Evolutionary conservation across 2,329 filamentous ascomycete genomes (phyloP).

Genomic region (Lachnellula suecica): DNA sequence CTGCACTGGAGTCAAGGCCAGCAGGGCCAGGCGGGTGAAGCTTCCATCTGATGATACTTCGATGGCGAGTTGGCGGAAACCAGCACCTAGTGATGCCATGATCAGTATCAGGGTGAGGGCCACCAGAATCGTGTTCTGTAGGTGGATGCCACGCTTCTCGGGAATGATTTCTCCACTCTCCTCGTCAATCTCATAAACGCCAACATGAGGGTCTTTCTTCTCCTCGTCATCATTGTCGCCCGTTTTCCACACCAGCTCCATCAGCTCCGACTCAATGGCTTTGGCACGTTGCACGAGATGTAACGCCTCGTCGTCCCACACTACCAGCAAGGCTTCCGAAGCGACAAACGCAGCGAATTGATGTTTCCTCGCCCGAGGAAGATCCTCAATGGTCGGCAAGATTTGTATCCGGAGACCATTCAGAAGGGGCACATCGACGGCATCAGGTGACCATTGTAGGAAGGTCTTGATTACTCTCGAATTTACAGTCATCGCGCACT

Average conservation of each 20-base stretch:
- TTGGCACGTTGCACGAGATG: slow-evolving; percentile 69
- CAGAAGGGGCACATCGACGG: slow-evolving; percentile 71
- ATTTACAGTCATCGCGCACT: slow-evolving; percentile 80
- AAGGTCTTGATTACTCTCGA: slow-evolving; percentile 79
- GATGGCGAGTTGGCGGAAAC: slow-evolving; percentile 67
- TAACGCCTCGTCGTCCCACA: slow-evolving; percentile 80
- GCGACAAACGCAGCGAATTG: slow-evolving; percentile 81
- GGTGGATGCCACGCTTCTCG: slow-evolving; percentile 64
- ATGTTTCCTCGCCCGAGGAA: slow-evolving; percentile 70
- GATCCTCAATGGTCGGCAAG: slow-evolving; percentile 68
- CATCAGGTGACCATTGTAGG: slow-evolving; percentile 69
- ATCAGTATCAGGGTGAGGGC: slow-evolving; percentile 65
- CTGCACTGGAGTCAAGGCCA: slow-evolving; percentile 67
- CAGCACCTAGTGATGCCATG: slow-evolving; percentile 65
- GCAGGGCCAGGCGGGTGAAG: slow-evolving; percentile 62
- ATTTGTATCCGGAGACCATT: slow-evolving; percentile 79
- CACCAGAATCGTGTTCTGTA: slow-evolving; percentile 70
- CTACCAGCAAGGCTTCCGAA: slow-evolving; percentile 67
- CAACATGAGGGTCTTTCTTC: slow-evolving; percentile 47
- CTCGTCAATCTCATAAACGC: slow-evolving; percentile 62
- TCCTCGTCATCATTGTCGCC: slow-evolving; percentile 54
- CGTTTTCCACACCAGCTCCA: slow-evolving; percentile 73
- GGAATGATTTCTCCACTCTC: slow-evolving; percentile 68
- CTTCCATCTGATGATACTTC: slow-evolving; percentile 64
- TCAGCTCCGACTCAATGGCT: slow-evolving; percentile 72